phyloP scores from a whole-genome alignment of 2,329 filamentous ascomycete genomes.

The Dactylellina leptospora region DNA sequence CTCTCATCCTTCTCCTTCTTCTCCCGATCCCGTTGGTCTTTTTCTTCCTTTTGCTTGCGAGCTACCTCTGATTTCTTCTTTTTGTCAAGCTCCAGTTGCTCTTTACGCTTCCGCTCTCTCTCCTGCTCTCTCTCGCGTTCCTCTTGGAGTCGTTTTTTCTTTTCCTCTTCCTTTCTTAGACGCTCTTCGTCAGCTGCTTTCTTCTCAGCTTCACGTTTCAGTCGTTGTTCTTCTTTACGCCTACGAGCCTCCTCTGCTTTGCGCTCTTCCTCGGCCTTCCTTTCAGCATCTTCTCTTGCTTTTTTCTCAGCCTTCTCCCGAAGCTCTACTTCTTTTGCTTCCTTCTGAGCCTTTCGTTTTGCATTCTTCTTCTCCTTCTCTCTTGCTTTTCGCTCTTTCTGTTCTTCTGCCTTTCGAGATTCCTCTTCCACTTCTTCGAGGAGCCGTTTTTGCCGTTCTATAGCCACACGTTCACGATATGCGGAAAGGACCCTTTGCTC shows the following conservation, averaged over 20 bases:
- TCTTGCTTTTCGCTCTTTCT: constrained; percentile 90
- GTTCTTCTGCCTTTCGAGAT: constrained; percentile 75
- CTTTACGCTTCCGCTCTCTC: constrained; percentile 81
- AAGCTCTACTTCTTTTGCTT: constrained; percentile 88
- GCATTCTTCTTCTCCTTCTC: constrained; percentile 96
- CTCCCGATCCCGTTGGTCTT: constrained; percentile 71
- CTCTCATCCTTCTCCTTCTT: constrained; percentile 69
- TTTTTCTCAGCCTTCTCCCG: constrained; percentile 87
- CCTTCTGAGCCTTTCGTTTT: constrained; percentile 87
- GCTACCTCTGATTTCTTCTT: constrained; percentile 84
- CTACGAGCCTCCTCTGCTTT: constrained; percentile 80
- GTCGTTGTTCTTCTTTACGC: constrained; percentile 88
- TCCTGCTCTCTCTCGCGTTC: constrained; percentile 87
- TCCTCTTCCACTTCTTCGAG: constrained; percentile 92
- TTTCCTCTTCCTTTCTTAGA: constrained; percentile 83
- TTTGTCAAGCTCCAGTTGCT: constrained; percentile 82
- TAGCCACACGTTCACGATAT: constrained; percentile 96
- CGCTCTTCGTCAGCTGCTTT: constrained; percentile 91
- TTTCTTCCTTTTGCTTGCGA: constrained; percentile 78
- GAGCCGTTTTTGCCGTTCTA: constrained; percentile 88
- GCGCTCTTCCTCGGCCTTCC: constrained; percentile 77
- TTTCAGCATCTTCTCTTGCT: constrained; percentile 82
- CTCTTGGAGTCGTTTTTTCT: constrained; percentile 78
- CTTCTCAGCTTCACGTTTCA: constrained; percentile 88
- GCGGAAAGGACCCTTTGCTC: constrained; percentile 95